Evolutionary conservation across 2,329 filamentous ascomycete genomes (phyloP), one percentile per base, ranked within the genome.

Genomic region (Arthrinium puccinioides): DNA sequence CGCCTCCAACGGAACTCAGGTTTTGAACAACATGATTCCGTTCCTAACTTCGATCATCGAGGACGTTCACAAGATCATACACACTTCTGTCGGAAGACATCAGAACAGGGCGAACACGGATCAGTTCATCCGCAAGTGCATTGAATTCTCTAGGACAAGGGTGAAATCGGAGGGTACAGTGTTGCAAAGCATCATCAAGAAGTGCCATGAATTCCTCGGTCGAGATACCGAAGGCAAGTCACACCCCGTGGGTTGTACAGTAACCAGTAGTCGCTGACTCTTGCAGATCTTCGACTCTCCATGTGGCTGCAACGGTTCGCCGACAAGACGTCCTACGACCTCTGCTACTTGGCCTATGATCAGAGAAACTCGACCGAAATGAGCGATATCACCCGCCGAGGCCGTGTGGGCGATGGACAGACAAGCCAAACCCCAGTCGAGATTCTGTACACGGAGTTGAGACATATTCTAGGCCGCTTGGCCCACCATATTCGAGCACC

Each of bases 381-480:
- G 25, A 26, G 21, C 13, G 3, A 18, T 31, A 3, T 37, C 28
- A 16, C 7, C 9, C 36, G 16, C 3, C 30, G 41, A 11, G 40
- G 25, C 11, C 15, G 15, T 5, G 19, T 44, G 4, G 5, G 1
- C 20, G 19, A 38, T 1, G 39, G 41, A 8, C 30, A 26, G 16
- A 29, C 19, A 0, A 32, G n/a, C 2, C 23, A 26, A 3, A 35
- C 11, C 2, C 20, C 21, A 3, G 30, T 29, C 4, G 9, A 27
- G 1, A 23, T 34, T n/a, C 18, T 27, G 0, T 66, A 66, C 38
- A 38, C 43, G 4, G 27, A 32, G 4, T 51, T 61, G 5, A 50
- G 53, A 5, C 70, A 74, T 44, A 54, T 57, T 23, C 47, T 74
- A 7, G 67, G 70, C 3, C 57, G 69, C 1, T 46, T 75, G 2